Conservation (phyloP, 352 stramenopile genomes). For the Phytophthora syringae region DNA sequence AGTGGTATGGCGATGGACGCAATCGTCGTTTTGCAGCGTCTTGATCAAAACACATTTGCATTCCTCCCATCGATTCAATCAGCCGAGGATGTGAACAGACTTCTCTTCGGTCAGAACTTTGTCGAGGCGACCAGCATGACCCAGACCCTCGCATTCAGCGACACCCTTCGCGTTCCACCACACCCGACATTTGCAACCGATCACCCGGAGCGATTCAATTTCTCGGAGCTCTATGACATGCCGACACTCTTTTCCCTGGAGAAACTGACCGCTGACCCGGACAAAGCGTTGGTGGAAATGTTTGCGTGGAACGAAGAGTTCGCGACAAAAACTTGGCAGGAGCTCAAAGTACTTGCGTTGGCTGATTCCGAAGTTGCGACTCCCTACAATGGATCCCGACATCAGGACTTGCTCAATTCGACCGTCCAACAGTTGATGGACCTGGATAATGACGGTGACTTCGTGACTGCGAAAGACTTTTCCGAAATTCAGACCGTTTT, state of each 20-base stretch:
- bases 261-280: slow-evolving; percentile 9
- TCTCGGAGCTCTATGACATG: slow-evolving; percentile 57
- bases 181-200: slow-evolving; percentile 57
- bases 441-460: slow-evolving; percentile 43
- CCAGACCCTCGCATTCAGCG: slow-evolving; percentile 56
- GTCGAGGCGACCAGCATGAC: slow-evolving; percentile 39
- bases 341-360: slow-evolving; percentile 44
- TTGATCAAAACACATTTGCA: slow-evolving; percentile 40
- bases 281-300: slow-evolving; percentile 39
- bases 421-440: slow-evolving; percentile 49
- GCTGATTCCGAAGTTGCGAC: slow-evolving; percentile 48
- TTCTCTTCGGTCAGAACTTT: slow-evolving; percentile 61
- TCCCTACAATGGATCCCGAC: slow-evolving; percentile 54
- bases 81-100: slow-evolving; percentile 29
- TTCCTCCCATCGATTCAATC: slow-evolving; percentile 34
- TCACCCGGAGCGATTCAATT: slow-evolving; percentile 46
- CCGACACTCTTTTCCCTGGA: slow-evolving; percentile 52
- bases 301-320: slow-evolving; percentile 70
- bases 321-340: slow-evolving; percentile 25
- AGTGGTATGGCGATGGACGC: slow-evolving; percentile 58
- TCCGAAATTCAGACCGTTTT: slow-evolving; percentile 52
- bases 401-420: slow-evolving; percentile 60
- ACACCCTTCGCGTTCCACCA: slow-evolving; percentile 67
- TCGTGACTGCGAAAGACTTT: slow-evolving; percentile 44
- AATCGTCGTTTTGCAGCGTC: slow-evolving; percentile 44